Percentiles rank a stretch among this genome's conserved stretches.
phyloP scores from a whole-genome alignment of 208 protist genomes.

The Crithidia expoeki region DNA sequence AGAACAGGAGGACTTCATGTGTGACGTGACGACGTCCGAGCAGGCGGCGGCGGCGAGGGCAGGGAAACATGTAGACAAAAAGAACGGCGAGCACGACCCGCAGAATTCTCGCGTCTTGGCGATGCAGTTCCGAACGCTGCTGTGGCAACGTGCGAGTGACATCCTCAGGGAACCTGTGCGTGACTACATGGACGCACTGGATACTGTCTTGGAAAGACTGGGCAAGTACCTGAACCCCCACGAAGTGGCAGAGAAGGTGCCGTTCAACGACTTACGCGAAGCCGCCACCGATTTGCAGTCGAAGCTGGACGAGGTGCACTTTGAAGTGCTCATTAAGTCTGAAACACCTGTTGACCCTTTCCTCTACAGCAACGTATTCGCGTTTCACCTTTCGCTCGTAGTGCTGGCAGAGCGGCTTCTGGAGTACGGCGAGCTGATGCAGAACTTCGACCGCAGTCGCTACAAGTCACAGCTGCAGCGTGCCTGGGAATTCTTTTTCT shows the following conservation, averaged over 20 bases:
- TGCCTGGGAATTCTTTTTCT: conserved; percentile 62
- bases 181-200: conserved; percentile 36
- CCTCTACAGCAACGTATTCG: conserved; percentile 42
- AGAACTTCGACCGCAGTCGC: conserved; percentile 55
- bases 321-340: conserved; percentile 38
- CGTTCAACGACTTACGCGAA: conserved; percentile 45
- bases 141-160: conserved; percentile 16
- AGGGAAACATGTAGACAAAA: neutral
- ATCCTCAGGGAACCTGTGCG: conserved; percentile 32
- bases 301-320: conserved; percentile 54
- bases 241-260: conserved; percentile 39
- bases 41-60: no score
- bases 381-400: conserved; percentile 37
- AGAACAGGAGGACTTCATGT: neutral
- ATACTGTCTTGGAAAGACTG: conserved; percentile 41
- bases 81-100: neutral
- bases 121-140: conserved; percentile 4
- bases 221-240: conserved; percentile 46
- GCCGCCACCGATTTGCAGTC: conserved; percentile 44
- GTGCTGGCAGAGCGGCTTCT: conserved; percentile 52
- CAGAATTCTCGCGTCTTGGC: neutral
- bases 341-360: conserved; percentile 36
- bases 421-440: conserved; percentile 40
- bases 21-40: neutral
- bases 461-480: conserved; percentile 49